Percentiles rank a stretch among this genome's conserved stretches.
phyloP scores from a whole-genome alignment of 1,284 basidiomycete species.

The Puccinia sorghi region DNA sequence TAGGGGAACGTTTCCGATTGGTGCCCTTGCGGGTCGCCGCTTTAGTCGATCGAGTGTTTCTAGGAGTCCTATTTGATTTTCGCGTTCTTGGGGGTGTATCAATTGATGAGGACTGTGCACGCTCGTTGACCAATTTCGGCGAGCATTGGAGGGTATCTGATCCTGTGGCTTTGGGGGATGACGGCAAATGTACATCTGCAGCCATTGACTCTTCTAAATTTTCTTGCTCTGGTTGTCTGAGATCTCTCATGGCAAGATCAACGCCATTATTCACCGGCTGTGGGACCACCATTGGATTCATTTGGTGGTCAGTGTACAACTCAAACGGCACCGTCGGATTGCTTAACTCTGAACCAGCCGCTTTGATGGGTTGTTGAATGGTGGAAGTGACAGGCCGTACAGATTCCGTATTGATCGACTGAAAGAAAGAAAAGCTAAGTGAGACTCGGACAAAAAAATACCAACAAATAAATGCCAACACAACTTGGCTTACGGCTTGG shows the following conservation, averaged over 20 bases:
- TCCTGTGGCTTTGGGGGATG: neutral
- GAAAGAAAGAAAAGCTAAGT: neutral
- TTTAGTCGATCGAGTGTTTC: neutral
- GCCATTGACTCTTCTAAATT: neutral
- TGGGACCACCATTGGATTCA: slow-evolving; percentile 21
- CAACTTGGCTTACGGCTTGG: slow-evolving; percentile 32
- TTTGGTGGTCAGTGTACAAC: slow-evolving; percentile 38
- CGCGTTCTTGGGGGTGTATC: neutral
- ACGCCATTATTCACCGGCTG: neutral
- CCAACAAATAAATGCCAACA: neutral
- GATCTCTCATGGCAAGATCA: neutral
- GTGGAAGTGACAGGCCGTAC: neutral
- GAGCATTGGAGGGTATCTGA: neutral
- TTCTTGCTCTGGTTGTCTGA: neutral
- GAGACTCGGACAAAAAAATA: neutral
- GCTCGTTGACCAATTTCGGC: neutral
- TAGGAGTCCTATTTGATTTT: neutral
- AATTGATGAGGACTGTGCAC: neutral
- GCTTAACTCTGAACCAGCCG: neutral
- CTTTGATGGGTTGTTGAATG: neutral
- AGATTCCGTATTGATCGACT: neutral
- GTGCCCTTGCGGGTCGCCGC: neutral
- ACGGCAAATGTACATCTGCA: neutral
- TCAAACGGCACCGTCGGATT: slow-evolving; percentile 5
- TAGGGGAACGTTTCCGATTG: slow-evolving; percentile 12